Evolutionary conservation across 192 early-diverging fungal species (phyloP).

Genomic region (Umbelopsis sp.): DNA sequence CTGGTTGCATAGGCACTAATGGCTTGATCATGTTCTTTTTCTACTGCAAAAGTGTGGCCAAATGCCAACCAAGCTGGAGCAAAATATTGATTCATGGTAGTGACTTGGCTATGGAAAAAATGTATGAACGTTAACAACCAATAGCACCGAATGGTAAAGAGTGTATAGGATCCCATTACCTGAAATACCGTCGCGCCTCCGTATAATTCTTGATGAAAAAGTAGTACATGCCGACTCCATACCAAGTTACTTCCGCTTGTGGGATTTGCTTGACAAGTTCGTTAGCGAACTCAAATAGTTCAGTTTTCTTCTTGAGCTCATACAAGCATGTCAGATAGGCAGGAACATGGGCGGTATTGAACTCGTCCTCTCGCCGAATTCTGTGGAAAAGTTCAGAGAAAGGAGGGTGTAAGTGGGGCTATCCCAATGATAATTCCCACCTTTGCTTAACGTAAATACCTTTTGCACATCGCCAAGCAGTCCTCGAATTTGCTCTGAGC

Average conservation of each 20-base stretch:
- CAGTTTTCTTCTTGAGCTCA: constrained; percentile 60
- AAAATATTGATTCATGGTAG: constrained; percentile 60
- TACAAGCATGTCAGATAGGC: constrained; percentile 69
- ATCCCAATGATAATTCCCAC: background rate
- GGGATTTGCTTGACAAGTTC: constrained; percentile 67
- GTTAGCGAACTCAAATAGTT: constrained; percentile 75
- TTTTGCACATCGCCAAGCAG: constrained; percentile 48
- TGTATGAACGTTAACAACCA: background rate
- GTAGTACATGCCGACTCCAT: constrained; percentile 81
- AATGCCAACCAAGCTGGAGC: constrained; percentile 79
- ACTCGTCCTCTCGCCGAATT: constrained; percentile 59
- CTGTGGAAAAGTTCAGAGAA: constrained; percentile 33
- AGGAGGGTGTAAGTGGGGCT: background rate
- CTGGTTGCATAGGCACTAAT: constrained; percentile 72
- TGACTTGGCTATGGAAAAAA: constrained; percentile 51
- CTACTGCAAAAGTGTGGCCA: constrained; percentile 76
- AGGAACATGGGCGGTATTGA: constrained; percentile 59
- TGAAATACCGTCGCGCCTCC: constrained; percentile 69
- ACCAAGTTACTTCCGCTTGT: constrained; percentile 66
- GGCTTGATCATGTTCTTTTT: constrained; percentile 77
- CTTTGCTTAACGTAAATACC: constrained; percentile 33
- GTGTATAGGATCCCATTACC: constrained; percentile 13
- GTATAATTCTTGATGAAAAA: constrained; percentile 55
- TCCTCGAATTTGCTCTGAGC: constrained; percentile 49
- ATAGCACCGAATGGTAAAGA: too few species aligned